Conservation (phyloP, 2,329 filamentous ascomycete species). For the Colletotrichum sojae region DNA sequence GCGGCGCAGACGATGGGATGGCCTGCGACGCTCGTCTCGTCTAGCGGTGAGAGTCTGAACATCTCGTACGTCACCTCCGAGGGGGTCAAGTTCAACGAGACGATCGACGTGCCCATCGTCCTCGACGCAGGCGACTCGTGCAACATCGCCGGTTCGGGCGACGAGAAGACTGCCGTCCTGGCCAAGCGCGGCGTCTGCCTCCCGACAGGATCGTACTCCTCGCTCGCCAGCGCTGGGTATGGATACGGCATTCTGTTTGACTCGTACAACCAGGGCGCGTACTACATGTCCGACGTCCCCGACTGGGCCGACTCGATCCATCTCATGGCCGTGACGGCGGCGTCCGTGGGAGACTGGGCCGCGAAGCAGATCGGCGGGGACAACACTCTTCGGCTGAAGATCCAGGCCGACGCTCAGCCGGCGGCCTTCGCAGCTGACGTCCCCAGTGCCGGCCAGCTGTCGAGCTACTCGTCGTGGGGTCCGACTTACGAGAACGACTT, state of each 20-base stretch:
- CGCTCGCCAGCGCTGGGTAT: conserved; percentile 28
- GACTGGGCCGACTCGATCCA: conserved; percentile 13
- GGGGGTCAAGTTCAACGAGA: conserved; percentile 41
- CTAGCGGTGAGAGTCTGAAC: conserved; percentile 30
- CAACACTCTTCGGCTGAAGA: conserved; percentile 34
- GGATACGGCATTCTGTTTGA: conserved; percentile 40
- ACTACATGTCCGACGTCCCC: conserved; percentile 26
- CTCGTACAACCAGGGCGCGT: conserved; percentile 43
- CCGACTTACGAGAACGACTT: conserved; percentile 45
- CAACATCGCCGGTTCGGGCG: conserved; percentile 32
- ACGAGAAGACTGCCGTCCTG: conserved; percentile 25
- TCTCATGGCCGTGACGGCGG: conserved; percentile 37
- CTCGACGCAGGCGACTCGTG: conserved; percentile 41
- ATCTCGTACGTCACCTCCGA: conserved; percentile 40
- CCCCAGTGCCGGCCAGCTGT: conserved; percentile 40
- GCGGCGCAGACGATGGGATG: conserved; percentile 40
- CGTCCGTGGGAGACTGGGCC: conserved; percentile 40
- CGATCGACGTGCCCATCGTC: conserved; percentile 20
- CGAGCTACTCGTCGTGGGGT: conserved; percentile 43
- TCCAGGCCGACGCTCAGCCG: conserved; percentile 36
- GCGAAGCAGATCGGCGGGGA: conserved; percentile 22
- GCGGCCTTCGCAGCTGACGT: conserved; percentile 21
- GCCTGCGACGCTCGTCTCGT: conserved; percentile 39
- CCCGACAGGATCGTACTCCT: background rate
- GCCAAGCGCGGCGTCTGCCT: conserved; percentile 40